These are phyloP conservation scores for Pholiota molesta DNA, from an alignment of 768 basidiomycete species.

Conservation along the genomic window DNA sequence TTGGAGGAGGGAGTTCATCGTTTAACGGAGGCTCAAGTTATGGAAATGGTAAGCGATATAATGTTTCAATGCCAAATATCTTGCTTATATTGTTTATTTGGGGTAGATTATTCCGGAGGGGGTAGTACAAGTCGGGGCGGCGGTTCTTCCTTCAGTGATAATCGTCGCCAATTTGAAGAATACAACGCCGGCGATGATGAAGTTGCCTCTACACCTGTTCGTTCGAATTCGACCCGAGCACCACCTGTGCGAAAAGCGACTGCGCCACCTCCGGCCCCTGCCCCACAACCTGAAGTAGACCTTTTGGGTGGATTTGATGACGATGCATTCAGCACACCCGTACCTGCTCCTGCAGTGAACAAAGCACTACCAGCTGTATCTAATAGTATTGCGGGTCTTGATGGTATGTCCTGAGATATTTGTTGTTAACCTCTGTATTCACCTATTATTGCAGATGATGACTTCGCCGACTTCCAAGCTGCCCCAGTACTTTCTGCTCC, in stretches of 20 bases:
- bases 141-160: slow-evolving; percentile 60
- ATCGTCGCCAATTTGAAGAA: slow-evolving; percentile 74
- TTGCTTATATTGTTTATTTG: not conserved
- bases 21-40: slow-evolving; percentile 28
- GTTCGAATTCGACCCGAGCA: slow-evolving; percentile 38
- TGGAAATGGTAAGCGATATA: slow-evolving; percentile 26
- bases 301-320: slow-evolving; percentile 83
- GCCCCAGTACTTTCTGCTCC: slow-evolving; percentile 60
- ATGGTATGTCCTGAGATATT: too few relatives aligned
- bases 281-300: slow-evolving; percentile 59
- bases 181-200: slow-evolving; percentile 98
- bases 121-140: slow-evolving; percentile 43
- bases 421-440: not conserved
- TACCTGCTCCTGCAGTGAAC: slow-evolving; percentile 39
- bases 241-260: slow-evolving; percentile 40
- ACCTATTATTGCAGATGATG: slow-evolving; percentile 58
- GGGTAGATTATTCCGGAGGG: slow-evolving; percentile 24
- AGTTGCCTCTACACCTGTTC: slow-evolving; percentile 32
- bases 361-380: slow-evolving; percentile 60
- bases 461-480: slow-evolving; percentile 85
- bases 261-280: slow-evolving; percentile 36
- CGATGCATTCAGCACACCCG: slow-evolving; percentile 46
- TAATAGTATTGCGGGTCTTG: slow-evolving; percentile 35
- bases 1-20: slow-evolving; percentile 28
- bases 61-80: too few relatives aligned